A percentile compares a stretch with the other conserved stretches of the same genome.
Conservation (phyloP, 1,284 basidiomycete species). For the Kalmanozyma brasiliensis region DNA sequence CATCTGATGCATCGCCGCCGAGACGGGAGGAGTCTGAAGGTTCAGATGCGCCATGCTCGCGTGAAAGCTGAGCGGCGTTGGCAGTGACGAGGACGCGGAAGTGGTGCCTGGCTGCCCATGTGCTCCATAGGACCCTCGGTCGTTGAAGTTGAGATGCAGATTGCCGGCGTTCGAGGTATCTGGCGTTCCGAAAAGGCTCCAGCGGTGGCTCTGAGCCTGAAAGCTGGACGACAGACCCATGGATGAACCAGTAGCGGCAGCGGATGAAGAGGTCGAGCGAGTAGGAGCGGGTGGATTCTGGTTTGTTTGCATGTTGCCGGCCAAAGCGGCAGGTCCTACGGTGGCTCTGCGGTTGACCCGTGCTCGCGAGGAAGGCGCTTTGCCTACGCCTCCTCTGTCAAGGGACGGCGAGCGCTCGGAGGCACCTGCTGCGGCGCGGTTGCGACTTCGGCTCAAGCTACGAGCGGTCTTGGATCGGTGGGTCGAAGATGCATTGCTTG, state of each 20-base stretch:
- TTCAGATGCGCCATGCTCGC: conserved; percentile 51
- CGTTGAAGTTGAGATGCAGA: conserved; percentile 36
- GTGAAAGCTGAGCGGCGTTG: conserved; percentile 42
- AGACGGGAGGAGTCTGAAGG: conserved; percentile 42
- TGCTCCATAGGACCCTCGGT: conserved; percentile 16
- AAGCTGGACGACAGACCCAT: conserved; percentile 38
- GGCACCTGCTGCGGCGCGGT: conserved; percentile 19
- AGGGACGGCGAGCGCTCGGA: conserved; percentile 46
- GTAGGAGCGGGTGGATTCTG: conserved; percentile 8
- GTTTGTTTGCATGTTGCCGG: conserved; percentile 10
- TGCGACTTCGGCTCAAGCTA: conserved; percentile 43
- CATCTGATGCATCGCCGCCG: conserved; percentile 1
- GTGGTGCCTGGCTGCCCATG: conserved; percentile 16
- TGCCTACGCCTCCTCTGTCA: conserved; percentile 49
- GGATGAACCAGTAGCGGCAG: conserved; percentile 4
- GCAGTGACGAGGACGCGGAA: conserved; percentile 38
- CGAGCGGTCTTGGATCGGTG: conserved; percentile 38
- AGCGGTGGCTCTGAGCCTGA: conserved; percentile 38
- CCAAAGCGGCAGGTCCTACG: conserved; percentile 51
- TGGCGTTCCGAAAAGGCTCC: conserved; percentile 39
- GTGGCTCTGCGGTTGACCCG: conserved; percentile 40
- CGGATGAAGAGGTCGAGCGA: conserved; percentile 12
- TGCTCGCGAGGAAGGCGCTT: conserved; percentile 48
- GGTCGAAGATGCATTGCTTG: conserved; percentile 42
- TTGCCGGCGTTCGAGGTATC: conserved; percentile 20